phyloP scores from a whole-genome alignment of 257 asterid genomes.

The Phtheirospermum japonicum region DNA sequence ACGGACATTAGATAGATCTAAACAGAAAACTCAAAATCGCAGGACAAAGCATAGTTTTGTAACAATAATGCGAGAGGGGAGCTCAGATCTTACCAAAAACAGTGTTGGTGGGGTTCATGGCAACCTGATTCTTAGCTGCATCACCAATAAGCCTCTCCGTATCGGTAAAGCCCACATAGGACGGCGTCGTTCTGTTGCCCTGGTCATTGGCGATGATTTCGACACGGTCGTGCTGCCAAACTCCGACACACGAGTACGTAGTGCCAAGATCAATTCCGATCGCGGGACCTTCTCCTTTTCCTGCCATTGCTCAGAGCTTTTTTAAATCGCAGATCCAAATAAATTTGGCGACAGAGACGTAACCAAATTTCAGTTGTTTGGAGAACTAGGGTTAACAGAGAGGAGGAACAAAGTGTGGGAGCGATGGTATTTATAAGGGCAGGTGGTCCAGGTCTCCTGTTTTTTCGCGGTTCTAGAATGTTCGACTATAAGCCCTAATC shows the following conservation, averaged over 20 bases:
- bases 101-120: constrained; percentile 81
- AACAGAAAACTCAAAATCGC: background rate
- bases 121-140: constrained; percentile 92
- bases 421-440: constrained; percentile 17
- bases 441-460: background rate
- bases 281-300: constrained; percentile 84
- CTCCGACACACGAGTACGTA: constrained; percentile 86
- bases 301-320: constrained; percentile 50
- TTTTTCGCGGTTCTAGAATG: constrained; percentile 44
- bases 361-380: background rate
- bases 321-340: background rate
- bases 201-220: constrained; percentile 89
- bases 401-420: background rate
- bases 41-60: background rate
- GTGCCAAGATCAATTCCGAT: constrained; percentile 90
- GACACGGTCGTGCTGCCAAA: constrained; percentile 92
- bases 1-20: constrained; percentile 4
- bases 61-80: background rate
- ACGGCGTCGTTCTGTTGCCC: constrained; percentile 86
- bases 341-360: background rate
- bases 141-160: constrained; percentile 84
- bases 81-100: constrained; percentile 56
- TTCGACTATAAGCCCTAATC: constrained; percentile 36
- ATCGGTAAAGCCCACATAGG: constrained; percentile 76
- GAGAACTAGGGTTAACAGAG: constrained; percentile 36